These are phyloP conservation scores for Apiospora aurea DNA, from an alignment of 2,329 filamentous ascomycete species.

Conservation along the genomic window DNA sequence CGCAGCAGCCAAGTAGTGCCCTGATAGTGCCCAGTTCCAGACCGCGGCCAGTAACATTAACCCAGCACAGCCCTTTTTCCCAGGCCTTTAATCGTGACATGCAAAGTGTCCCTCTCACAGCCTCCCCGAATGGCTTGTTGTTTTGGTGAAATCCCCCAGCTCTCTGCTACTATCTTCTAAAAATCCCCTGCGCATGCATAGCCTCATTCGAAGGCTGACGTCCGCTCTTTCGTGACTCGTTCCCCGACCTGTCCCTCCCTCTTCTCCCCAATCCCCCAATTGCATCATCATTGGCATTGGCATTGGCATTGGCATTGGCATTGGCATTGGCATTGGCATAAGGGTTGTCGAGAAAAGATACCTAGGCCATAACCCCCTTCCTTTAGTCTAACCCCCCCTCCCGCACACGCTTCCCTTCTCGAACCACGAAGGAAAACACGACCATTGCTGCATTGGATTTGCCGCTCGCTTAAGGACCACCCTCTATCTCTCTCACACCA, in stretches of 20 bases:
- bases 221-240: conserved; percentile 17
- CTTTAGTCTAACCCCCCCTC: not conserved
- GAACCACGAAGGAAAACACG: not conserved
- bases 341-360: not conserved
- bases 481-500: not conserved
- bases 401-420: not conserved
- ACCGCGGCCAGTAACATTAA: conserved; percentile 14
- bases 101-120: conserved; percentile 8
- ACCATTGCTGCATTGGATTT: conserved; percentile 12
- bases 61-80: conserved; percentile 18
- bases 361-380: not conserved
- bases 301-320: not conserved
- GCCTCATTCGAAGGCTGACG: conserved; percentile 13
- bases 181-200: not conserved
- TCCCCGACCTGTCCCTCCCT: conserved; percentile 18
- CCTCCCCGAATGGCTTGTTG: not conserved
- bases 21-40: conserved; percentile 10
- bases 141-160: conserved; percentile 8
- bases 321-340: conserved; percentile 2
- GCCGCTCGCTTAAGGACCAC: conserved; percentile 18
- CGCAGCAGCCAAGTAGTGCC: conserved; percentile 18
- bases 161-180: not conserved
- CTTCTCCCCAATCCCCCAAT: conserved; percentile 1
- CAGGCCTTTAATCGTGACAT: not conserved
- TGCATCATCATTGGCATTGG: conserved; percentile 14